A percentile compares a stretch with the other conserved stretches of the same genome.
phyloP scores from a whole-genome alignment of 148 eudicot genomes.

The Silene latifolia region DNA sequence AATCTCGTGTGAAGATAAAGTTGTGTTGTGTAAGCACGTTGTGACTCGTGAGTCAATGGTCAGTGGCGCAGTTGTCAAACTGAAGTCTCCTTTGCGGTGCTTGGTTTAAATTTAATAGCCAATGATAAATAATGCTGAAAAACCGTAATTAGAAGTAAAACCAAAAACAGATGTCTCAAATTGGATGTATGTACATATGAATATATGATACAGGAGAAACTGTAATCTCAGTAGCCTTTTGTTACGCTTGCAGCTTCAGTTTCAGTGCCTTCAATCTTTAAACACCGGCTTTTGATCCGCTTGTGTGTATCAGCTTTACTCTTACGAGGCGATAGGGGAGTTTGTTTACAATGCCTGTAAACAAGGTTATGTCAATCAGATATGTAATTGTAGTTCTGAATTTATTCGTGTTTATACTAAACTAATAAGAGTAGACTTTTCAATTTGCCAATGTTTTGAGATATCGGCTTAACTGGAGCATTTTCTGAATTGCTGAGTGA shows the following conservation, averaged over 20 bases:
- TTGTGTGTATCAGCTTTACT: constrained; percentile 32
- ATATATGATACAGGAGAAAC: constrained; percentile 7
- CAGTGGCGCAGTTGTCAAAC: neutral
- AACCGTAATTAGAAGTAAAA: too few species aligned
- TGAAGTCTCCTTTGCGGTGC: neutral
- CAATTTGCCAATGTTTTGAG: neutral
- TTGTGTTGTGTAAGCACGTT: too few species aligned
- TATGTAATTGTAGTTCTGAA: too few species aligned
- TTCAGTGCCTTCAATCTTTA: constrained; percentile 30
- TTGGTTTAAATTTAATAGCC: too few species aligned
- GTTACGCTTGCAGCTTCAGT: constrained; percentile 19
- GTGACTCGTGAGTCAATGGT: too few species aligned
- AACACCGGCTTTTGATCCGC: constrained; percentile 26
- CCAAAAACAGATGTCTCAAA: too few species aligned
- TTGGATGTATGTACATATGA: constrained; percentile 3
- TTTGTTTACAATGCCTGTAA: constrained; percentile 37
- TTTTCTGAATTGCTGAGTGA: too few species aligned
- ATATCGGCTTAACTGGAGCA: too few species aligned
- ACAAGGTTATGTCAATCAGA: neutral
- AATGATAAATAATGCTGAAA: too few species aligned
- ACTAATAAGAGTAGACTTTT: too few species aligned
- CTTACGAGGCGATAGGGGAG: constrained; percentile 32
- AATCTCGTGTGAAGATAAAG: too few species aligned
- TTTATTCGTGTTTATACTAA: neutral
- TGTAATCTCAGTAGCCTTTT: constrained; percentile 19